Evolutionary conservation across 192 early-diverging fungal genomes (phyloP).

Genomic region (Phlyctochytrium bullatum): DNA sequence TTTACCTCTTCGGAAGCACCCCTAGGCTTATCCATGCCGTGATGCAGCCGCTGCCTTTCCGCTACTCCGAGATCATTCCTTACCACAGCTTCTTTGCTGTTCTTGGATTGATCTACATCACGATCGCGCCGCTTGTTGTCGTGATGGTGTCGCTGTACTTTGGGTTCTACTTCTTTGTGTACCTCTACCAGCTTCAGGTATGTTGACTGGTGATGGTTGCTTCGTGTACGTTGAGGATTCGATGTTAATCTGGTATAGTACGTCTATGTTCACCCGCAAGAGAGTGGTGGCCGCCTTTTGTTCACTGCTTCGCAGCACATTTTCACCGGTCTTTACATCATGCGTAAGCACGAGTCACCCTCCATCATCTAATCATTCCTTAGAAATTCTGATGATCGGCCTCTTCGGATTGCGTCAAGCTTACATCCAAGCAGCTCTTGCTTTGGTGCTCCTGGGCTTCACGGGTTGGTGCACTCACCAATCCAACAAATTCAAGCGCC

Average conservation of each 20-base stretch:
- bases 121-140: constrained; percentile 76
- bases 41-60: constrained; percentile 41
- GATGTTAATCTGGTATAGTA: constrained; percentile 52
- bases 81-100: constrained; percentile 32
- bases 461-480: constrained; percentile 54
- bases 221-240: constrained; percentile 58
- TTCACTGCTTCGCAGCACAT: constrained; percentile 35
- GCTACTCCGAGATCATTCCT: constrained; percentile 26
- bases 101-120: constrained; percentile 74
- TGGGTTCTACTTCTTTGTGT: constrained; percentile 68
- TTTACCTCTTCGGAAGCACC: constrained; percentile 65
- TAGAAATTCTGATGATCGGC: constrained; percentile 66
- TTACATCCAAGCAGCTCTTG: constrained; percentile 36
- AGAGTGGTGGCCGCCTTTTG: constrained; percentile 39
- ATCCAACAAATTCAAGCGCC: constrained; percentile 55
- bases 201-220: background rate
- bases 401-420: constrained; percentile 64
- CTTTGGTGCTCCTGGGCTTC: constrained; percentile 39
- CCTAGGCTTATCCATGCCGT: constrained; percentile 65
- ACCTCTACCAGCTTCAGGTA: constrained; percentile 72
- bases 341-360: constrained; percentile 12
- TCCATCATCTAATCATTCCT: constrained; percentile 13
- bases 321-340: constrained; percentile 53
- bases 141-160: constrained; percentile 77
- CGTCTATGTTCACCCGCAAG: constrained; percentile 40